Evolutionary conservation across 1,139 yeast species (phyloP), one percentile per base, ranked within the genome.

Genomic region (Hansenula anomala): DNA sequence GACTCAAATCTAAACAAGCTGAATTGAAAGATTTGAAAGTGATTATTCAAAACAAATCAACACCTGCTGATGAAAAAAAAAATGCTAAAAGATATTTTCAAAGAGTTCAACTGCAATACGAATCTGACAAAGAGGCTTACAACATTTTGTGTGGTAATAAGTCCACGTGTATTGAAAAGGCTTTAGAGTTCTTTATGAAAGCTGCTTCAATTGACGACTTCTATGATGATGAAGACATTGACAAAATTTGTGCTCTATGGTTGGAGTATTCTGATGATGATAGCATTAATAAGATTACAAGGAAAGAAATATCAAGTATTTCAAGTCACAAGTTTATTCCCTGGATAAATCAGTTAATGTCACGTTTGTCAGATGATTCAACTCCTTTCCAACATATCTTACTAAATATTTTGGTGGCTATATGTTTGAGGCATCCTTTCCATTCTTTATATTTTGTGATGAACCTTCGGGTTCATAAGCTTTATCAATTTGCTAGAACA

Each of bases 161-260:
- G 33, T 60, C 62, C 23, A 57, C 55, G 6, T 81, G 83, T 52
- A 67, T 79, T 8, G 59, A 60, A 16, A 71, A 75, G 33, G 78
- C 95, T 0, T 67, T 84, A 12, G 71, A 68, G 32, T 81, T 73
- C 48, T 87, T 83, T 52, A 56, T 88, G 40, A 67, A 65, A 36
- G 67, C 86, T 36, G 62, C 82, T 24, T 59, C 69, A 3, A 60
- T 66, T 19, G 56, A 71, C 32, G 74, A 70, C 29, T 66, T 63
- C 13, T 69, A 66, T 43, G 73, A 72, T 36, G 76, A 72, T 39
- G 82, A 78, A 42, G 82, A 78, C 42, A 65, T 84, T 37, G 95
- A 88, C 49, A 73, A 86, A 39, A 82, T 90, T 45, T 81, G 90
- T 56, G 84, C 94, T 0, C 59, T 90, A n/a, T 90, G 97, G 96